A percentile compares a stretch with the other conserved stretches of the same genome.
phyloP scores from a whole-genome alignment of 352 stramenopile species.

The Phytopythium kandeliae region DNA sequence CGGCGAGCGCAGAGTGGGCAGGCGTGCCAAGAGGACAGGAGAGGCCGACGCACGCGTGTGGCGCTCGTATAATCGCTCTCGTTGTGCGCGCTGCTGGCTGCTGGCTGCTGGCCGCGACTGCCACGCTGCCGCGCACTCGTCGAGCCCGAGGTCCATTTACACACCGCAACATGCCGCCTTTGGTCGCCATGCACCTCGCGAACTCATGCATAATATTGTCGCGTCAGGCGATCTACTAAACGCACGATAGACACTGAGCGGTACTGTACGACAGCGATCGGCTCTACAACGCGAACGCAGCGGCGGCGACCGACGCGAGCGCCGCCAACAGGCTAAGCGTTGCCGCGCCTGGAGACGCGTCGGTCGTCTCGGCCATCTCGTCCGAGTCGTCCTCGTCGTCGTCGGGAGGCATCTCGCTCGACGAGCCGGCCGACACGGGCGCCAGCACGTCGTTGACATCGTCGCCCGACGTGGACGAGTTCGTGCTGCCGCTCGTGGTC shows the following conservation, averaged over 20 bases:
- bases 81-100: no score
- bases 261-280: background rate
- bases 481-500: slow-evolving; percentile 18
- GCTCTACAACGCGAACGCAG: slow-evolving; percentile 16
- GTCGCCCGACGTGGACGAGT: slow-evolving; percentile 18
- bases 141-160: no score
- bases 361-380: slow-evolving; percentile 37
- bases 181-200: background rate
- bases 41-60: background rate
- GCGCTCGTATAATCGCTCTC: slow-evolving; percentile 1
- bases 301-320: slow-evolving; percentile 6
- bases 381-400: slow-evolving; percentile 55
- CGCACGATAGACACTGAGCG: background rate
- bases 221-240: background rate
- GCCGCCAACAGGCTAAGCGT: slow-evolving; percentile 9
- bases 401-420: slow-evolving; percentile 25
- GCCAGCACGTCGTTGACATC: slow-evolving; percentile 26
- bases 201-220: slow-evolving; percentile 1
- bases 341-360: slow-evolving; percentile 5
- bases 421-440: slow-evolving; percentile 16
- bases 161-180: background rate
- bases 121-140: no score
- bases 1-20: background rate
- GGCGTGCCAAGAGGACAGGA: background rate
- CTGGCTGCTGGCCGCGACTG: no score